A percentile compares a stretch with the other conserved stretches of the same genome.
Conservation (phyloP, 306 rosid species). For the Ochetophila trinervis region DNA sequence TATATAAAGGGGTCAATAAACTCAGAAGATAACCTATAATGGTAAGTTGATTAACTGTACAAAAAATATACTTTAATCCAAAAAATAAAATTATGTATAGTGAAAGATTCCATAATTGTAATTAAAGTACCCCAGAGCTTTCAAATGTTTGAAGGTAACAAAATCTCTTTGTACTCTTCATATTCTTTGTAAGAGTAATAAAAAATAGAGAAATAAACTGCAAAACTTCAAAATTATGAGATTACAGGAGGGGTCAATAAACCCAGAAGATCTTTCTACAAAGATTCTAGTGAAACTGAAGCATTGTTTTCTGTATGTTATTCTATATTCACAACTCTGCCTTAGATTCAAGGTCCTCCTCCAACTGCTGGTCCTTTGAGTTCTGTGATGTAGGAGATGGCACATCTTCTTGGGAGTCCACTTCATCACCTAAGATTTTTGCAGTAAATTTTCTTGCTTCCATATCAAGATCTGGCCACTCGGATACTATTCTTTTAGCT, state of each 20-base stretch:
- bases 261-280: not conserved
- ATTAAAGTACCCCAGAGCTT: too few relatives aligned
- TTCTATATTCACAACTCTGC: constrained; percentile 60
- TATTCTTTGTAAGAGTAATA: too few relatives aligned
- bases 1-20: too few relatives aligned
- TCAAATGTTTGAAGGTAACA: too few relatives aligned
- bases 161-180: too few relatives aligned
- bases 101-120: too few relatives aligned
- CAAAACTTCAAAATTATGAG: too few relatives aligned
- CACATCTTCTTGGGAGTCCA: constrained; percentile 35
- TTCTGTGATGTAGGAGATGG: constrained; percentile 34
- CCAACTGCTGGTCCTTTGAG: constrained; percentile 21
- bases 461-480: constrained; percentile 91
- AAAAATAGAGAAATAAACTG: too few relatives aligned
- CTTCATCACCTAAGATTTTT: constrained; percentile 63
- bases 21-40: too few relatives aligned
- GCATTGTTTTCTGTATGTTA: not conserved
- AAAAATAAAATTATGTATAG: too few relatives aligned
- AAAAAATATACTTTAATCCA: too few relatives aligned
- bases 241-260: not conserved
- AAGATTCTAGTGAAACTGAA: not conserved
- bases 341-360: constrained; percentile 63
- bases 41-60: too few relatives aligned
- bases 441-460: constrained; percentile 89
- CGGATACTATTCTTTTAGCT: constrained; percentile 84